These are phyloP conservation scores for Xerocomellus chrysenteron DNA, from an alignment of 768 basidiomycete species.

Conservation along the genomic window DNA sequence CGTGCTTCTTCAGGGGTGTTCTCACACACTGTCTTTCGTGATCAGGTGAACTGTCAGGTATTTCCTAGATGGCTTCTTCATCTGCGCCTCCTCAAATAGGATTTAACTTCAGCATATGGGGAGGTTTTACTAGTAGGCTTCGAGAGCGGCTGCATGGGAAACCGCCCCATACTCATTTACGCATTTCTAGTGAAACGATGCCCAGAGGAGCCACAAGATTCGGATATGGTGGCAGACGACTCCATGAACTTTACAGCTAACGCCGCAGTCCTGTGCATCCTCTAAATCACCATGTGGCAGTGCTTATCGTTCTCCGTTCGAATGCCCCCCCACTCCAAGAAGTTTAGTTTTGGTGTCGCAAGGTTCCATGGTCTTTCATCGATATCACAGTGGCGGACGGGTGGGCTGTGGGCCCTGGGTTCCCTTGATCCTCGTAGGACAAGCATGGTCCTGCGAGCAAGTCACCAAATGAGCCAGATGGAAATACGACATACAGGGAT, in stretches of 20 bases:
- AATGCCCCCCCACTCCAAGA: background rate
- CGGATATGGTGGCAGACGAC: background rate
- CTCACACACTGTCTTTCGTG: background rate
- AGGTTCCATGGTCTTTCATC: background rate
- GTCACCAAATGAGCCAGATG: background rate
- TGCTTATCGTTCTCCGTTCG: background rate
- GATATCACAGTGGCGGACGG: background rate
- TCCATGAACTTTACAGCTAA: no score
- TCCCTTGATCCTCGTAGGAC: background rate
- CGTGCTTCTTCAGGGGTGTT: background rate
- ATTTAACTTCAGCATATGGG: no score
- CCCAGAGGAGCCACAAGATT: background rate
- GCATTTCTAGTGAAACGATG: background rate
- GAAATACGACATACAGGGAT: no score
- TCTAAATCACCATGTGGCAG: background rate
- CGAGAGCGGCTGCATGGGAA: no score
- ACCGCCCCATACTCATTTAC: background rate
- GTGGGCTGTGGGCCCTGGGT: background rate
- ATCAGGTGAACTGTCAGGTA: background rate
- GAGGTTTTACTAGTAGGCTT: no score
- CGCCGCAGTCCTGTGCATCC: no score
- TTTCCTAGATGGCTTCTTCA: background rate
- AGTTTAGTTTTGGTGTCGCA: background rate
- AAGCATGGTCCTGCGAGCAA: background rate
- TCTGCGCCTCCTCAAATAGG: background rate